Conservation (phyloP, 2,329 filamentous ascomycete genomes). For the Fusarium annulatum region DNA sequence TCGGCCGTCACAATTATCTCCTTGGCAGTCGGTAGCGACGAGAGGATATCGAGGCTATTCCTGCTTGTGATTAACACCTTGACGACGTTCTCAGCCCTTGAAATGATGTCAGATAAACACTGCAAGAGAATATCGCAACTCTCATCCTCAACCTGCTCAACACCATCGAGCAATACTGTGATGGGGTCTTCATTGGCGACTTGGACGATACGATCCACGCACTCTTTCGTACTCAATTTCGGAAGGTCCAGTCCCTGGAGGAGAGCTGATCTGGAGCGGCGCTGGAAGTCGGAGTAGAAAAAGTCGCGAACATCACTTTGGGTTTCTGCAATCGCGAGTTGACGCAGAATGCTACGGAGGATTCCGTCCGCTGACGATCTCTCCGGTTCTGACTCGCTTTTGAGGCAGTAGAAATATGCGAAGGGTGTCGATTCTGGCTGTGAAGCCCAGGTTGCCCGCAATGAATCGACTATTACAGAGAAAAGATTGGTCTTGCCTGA, state of each 20-base stretch:
- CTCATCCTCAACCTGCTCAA: background rate
- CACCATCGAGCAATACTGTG: conserved; percentile 3
- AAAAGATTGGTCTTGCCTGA: conserved; percentile 4
- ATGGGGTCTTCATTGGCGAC: conserved; percentile 7
- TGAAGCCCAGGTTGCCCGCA: background rate
- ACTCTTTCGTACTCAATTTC: background rate
- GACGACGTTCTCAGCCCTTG: background rate
- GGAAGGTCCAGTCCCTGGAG: background rate
- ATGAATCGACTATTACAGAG: background rate
- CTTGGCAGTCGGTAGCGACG: background rate
- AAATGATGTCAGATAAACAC: background rate
- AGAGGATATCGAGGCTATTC: background rate
- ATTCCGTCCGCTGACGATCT: background rate
- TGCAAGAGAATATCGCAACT: background rate
- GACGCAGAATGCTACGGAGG: background rate
- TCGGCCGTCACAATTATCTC: background rate
- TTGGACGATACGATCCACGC: conserved; percentile 14
- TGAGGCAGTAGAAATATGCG: background rate
- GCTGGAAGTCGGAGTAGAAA: conserved; percentile 3
- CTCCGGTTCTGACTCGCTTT: background rate
- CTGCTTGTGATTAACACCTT: conserved; percentile 3
- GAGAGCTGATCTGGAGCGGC: background rate
- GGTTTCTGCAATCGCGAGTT: background rate
- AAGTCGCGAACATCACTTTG: background rate
- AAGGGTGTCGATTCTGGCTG: background rate